phyloP scores from a whole-genome alignment of 768 basidiomycete species.

The Suillus subaureus region DNA sequence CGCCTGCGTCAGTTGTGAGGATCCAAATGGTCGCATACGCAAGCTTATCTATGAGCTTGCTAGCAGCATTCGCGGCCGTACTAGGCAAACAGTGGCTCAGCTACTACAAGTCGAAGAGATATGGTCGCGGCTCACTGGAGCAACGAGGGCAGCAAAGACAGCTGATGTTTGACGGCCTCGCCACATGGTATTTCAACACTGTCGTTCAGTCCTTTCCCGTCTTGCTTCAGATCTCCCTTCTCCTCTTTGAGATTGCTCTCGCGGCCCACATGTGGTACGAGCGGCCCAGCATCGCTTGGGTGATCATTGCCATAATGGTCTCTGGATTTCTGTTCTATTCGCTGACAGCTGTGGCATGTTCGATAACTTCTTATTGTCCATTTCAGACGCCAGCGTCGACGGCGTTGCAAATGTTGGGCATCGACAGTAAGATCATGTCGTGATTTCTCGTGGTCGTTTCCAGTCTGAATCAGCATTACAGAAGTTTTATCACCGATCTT shows the following conservation, averaged over 20 bases:
- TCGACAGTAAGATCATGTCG: not conserved
- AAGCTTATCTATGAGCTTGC: no score
- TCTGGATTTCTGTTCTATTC: constrained; percentile 5
- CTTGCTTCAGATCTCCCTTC: constrained; percentile 12
- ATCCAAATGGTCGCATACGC: no score
- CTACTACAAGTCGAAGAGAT: not conserved
- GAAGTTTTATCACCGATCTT: not conserved
- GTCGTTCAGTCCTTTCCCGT: constrained; percentile 14
- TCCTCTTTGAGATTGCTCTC: constrained; percentile 17
- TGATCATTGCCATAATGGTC: not conserved
- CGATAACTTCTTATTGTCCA: constrained; percentile 2
- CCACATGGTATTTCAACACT: constrained; percentile 13
- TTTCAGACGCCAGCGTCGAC: constrained; percentile 8
- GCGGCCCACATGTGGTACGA: not conserved
- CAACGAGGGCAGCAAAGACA: constrained; percentile 11
- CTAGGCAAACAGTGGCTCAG: no score
- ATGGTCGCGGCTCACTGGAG: constrained; percentile 9
- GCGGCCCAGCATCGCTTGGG: not conserved
- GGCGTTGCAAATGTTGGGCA: not conserved
- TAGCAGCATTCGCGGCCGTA: no score
- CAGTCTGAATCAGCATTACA: not conserved
- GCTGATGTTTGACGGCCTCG: constrained; percentile 11
- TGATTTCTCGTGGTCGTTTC: not conserved
- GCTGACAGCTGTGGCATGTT: not conserved
- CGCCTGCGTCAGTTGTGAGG: no score